Conservation (phyloP, 768 basidiomycete species). For the Boletus reticulatus region DNA sequence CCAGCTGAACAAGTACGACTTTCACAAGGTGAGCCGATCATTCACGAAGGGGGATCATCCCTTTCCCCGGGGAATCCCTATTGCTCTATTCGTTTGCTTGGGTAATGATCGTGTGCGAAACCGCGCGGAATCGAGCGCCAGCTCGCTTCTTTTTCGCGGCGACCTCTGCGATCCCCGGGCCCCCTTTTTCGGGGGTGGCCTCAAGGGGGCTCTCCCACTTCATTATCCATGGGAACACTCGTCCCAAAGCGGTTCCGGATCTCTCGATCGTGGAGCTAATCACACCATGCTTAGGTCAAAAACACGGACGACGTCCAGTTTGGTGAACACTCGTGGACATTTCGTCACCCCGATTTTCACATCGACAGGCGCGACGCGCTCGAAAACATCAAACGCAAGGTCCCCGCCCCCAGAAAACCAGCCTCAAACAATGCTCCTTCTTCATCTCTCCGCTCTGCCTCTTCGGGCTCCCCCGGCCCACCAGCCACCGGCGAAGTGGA, state of each 20-base stretch:
- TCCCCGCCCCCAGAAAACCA: constrained; percentile 38
- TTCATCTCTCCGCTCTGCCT: constrained; percentile 25
- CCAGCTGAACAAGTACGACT: constrained; percentile 95
- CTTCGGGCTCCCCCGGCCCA: constrained; percentile 29
- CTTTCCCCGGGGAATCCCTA: not conserved
- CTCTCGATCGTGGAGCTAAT: constrained; percentile 1
- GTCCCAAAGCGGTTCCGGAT: not conserved
- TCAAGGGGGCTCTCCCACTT: constrained; percentile 6
- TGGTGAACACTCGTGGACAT: constrained; percentile 57
- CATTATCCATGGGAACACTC: not conserved
- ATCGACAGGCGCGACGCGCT: constrained; percentile 51
- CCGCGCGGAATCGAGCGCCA: constrained; percentile 16
- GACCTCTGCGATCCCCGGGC: constrained; percentile 8
- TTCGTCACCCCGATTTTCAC: constrained; percentile 53
- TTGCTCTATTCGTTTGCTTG: constrained; percentile 9
- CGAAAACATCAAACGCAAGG: constrained; percentile 66
- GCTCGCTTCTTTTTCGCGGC: constrained; percentile 8
- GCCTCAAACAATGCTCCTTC: constrained; percentile 26
- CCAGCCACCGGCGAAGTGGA: constrained; percentile 24
- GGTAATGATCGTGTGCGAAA: constrained; percentile 10
- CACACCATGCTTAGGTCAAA: constrained; percentile 53
- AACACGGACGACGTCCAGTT: constrained; percentile 80
- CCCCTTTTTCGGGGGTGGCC: constrained; percentile 11
- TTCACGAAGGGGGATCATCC: not conserved
- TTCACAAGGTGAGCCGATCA: constrained; percentile 68